These are phyloP conservation scores for Herpetospermum pedunculosum DNA, from an alignment of 306 rosid species.

Conservation along the genomic window DNA sequence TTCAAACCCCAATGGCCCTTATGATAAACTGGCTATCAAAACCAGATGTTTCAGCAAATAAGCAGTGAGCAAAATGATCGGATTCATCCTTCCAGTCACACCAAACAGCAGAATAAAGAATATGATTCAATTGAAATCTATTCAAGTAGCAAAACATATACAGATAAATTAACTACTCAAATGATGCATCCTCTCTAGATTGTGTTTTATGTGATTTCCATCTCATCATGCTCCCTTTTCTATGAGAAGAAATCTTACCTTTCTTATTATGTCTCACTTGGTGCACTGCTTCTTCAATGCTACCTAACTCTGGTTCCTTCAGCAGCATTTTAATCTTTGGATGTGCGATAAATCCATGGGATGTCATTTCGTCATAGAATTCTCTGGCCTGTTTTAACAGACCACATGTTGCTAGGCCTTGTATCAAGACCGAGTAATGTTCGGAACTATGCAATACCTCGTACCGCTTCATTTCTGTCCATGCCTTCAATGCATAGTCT, in stretches of 20 bases:
- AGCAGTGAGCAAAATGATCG: not conserved
- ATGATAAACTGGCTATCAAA: not conserved
- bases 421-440: constrained; percentile 50
- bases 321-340: constrained; percentile 53
- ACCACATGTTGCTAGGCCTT: constrained; percentile 48
- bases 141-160: not conserved
- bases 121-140: not conserved
- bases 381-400: constrained; percentile 52
- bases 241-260: constrained; percentile 13
- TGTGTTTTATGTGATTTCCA: constrained; percentile 9
- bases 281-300: constrained; percentile 15
- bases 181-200: constrained; percentile 6
- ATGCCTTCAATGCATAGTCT: constrained; percentile 52
- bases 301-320: constrained; percentile 26
- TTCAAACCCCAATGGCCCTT: not conserved
- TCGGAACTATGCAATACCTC: constrained; percentile 36
- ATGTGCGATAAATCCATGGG: constrained; percentile 44
- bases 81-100: not conserved
- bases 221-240: constrained; percentile 20
- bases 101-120: not conserved
- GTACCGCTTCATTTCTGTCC: constrained; percentile 51
- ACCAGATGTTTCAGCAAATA: not conserved
- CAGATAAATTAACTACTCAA: constrained; percentile 4
- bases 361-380: constrained; percentile 49
- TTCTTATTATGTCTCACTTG: constrained; percentile 17